Evolutionary conservation across 176 grass and related monocot species (phyloP).

Genomic region (Rhynchospora pubera): DNA sequence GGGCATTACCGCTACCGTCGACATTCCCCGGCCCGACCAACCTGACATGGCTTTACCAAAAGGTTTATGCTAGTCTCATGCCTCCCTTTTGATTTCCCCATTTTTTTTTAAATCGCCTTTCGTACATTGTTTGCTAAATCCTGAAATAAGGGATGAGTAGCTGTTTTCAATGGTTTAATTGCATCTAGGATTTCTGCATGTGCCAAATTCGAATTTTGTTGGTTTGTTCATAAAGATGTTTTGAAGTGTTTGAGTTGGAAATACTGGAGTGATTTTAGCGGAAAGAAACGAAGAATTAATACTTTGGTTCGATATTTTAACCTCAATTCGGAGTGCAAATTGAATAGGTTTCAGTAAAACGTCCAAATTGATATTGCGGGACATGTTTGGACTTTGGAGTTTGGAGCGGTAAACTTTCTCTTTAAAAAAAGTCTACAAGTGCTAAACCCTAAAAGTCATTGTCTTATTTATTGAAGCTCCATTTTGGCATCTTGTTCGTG

Average conservation of each 20-base stretch:
- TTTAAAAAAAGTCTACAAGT: background rate
- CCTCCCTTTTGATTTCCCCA: background rate
- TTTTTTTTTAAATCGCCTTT: background rate
- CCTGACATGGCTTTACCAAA: background rate
- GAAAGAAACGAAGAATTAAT: background rate
- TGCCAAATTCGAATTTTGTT: slow-evolving; percentile 4
- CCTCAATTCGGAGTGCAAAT: background rate
- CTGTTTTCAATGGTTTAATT: background rate
- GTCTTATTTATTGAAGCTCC: background rate
- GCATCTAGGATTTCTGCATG: background rate
- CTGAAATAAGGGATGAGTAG: slow-evolving; percentile 13
- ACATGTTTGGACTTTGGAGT: too few relatives aligned
- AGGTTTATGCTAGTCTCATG: background rate
- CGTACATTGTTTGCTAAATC: slow-evolving; percentile 10
- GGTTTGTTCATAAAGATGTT: background rate
- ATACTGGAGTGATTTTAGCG: background rate
- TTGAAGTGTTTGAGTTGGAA: background rate
- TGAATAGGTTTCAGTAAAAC: background rate
- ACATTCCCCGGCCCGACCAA: background rate
- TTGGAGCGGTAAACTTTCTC: background rate
- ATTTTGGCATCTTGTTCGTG: background rate
- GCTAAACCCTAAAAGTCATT: background rate
- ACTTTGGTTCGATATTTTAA: background rate
- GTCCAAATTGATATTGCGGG: too few relatives aligned
- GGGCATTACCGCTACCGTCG: background rate